Evolutionary conservation across 1,284 basidiomycete genomes (phyloP).

Genomic region (Ganoderma resinaceum): DNA sequence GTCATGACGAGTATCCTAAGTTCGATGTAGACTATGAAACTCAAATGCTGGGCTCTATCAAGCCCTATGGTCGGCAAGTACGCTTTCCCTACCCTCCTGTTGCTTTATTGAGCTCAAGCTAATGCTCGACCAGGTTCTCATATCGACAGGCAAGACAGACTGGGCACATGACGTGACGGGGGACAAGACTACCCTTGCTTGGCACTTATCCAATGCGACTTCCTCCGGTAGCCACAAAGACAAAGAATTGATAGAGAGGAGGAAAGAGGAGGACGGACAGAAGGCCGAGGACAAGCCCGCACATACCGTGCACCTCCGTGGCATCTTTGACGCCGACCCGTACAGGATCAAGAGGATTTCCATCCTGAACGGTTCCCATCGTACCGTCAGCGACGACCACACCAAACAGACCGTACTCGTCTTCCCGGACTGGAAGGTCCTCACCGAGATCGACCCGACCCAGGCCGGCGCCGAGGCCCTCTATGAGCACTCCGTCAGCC

Average conservation of each 20-base stretch:
- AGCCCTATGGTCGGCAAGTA: conserved; percentile 83
- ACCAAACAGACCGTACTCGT: conserved; percentile 80
- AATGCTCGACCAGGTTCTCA: conserved; percentile 63
- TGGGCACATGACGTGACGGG: conserved; percentile 84
- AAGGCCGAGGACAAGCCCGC: conserved; percentile 25
- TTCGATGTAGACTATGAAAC: conserved; percentile 82
- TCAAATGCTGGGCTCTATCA: conserved; percentile 83
- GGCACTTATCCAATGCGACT: conserved; percentile 57
- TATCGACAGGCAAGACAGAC: conserved; percentile 89
- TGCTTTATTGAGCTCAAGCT: neutral
- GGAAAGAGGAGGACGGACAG: conserved; percentile 10
- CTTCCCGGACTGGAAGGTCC: conserved; percentile 89
- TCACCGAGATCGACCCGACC: conserved; percentile 72
- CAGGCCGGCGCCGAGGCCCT: conserved; percentile 71
- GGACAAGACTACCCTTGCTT: conserved; percentile 70
- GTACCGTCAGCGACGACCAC: conserved; percentile 63
- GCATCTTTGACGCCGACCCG: conserved; percentile 58
- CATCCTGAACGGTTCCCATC: conserved; percentile 84
- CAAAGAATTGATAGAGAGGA: conserved; percentile 19
- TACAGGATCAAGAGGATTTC: conserved; percentile 62
- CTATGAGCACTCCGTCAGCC: conserved; percentile 69
- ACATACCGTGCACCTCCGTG: conserved; percentile 44
- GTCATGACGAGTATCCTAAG: conserved; percentile 77
- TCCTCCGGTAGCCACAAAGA: conserved; percentile 34
- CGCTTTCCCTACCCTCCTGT: conserved; percentile 26